Percentiles rank a stretch among this genome's conserved stretches.
These are phyloP conservation scores for Truncatella angustata DNA, from an alignment of 2,329 filamentous ascomycete species.

Conservation along the genomic window DNA sequence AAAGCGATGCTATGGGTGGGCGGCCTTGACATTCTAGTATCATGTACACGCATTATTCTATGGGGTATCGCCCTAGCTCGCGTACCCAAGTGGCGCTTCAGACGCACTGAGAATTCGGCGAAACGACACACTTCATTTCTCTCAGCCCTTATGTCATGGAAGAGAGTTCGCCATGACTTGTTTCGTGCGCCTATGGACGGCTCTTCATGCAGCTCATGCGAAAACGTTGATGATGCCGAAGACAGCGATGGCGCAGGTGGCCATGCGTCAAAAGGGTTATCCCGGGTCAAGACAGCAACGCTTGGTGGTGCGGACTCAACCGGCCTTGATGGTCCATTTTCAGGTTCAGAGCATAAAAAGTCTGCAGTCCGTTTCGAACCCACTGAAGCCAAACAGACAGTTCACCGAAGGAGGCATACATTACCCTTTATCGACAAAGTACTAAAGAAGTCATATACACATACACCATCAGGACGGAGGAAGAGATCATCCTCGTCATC, in stretches of 20 bases:
- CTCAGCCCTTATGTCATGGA: slow-evolving; percentile 43
- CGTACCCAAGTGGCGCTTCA: slow-evolving; percentile 89
- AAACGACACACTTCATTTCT: slow-evolving; percentile 34
- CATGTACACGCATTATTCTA: slow-evolving; percentile 70
- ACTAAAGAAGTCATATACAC: slow-evolving; percentile 39
- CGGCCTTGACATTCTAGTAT: slow-evolving; percentile 72
- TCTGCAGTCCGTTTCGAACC: slow-evolving; percentile 11
- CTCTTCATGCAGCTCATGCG: slow-evolving; percentile 31
- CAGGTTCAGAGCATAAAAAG: not conserved
- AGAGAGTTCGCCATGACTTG: slow-evolving; percentile 41
- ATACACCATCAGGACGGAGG: slow-evolving; percentile 62
- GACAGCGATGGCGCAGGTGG: slow-evolving; percentile 21
- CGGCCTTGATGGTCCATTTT: slow-evolving; percentile 5
- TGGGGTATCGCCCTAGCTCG: slow-evolving; percentile 85
- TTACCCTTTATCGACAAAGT: slow-evolving; percentile 42
- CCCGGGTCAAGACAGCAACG: slow-evolving; percentile 18
- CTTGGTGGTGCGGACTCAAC: slow-evolving; percentile 14
- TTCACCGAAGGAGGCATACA: slow-evolving; percentile 45
- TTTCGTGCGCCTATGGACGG: slow-evolving; percentile 29
- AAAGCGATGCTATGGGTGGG: slow-evolving; percentile 83
- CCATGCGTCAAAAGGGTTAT: slow-evolving; percentile 10
- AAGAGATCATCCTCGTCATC: slow-evolving; percentile 65
- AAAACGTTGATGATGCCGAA: slow-evolving; percentile 27
- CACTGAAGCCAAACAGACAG: slow-evolving; percentile 12
- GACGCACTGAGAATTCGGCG: slow-evolving; percentile 44